phyloP scores from a whole-genome alignment of 179 eudicot genomes.

The Amaranthus tricolor region DNA sequence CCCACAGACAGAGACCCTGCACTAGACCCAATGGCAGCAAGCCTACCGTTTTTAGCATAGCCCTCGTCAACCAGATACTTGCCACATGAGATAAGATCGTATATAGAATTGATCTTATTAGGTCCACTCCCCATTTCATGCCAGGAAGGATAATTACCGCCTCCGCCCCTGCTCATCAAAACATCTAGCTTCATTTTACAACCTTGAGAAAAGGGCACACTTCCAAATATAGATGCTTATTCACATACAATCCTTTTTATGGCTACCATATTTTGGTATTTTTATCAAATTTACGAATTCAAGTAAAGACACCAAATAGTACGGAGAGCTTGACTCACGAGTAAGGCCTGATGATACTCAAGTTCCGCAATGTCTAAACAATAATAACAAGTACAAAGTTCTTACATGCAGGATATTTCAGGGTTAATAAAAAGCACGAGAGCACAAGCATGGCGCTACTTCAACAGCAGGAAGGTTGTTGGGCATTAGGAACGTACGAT shows the following conservation, averaged over 20 bases:
- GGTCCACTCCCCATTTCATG: conserved; percentile 73
- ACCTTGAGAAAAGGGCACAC: background rate
- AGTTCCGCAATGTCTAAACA: background rate
- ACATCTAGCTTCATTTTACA: background rate
- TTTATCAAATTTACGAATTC: background rate
- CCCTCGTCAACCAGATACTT: conserved; percentile 65
- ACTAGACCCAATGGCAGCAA: conserved; percentile 76
- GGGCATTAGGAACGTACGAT: background rate
- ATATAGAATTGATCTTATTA: conserved; percentile 70
- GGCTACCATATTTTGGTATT: background rate
- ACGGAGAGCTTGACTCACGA: background rate
- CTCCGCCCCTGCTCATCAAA: conserved; percentile 70
- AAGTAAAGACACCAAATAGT: background rate
- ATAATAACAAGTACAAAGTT: background rate
- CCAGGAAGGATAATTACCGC: conserved; percentile 73
- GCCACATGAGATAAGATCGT: conserved; percentile 77
- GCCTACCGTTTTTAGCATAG: conserved; percentile 56
- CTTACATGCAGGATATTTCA: background rate
- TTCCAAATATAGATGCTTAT: background rate
- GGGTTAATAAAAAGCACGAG: conserved; percentile 4
- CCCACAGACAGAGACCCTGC: conserved; percentile 87
- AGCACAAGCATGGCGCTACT: background rate
- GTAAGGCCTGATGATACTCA: background rate
- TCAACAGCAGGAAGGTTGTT: background rate
- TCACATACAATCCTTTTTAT: background rate